Evolutionary conservation across 1,284 basidiomycete genomes (phyloP), one percentile per base, ranked within the genome.

Genomic region (Clitocybe nebularis): DNA sequence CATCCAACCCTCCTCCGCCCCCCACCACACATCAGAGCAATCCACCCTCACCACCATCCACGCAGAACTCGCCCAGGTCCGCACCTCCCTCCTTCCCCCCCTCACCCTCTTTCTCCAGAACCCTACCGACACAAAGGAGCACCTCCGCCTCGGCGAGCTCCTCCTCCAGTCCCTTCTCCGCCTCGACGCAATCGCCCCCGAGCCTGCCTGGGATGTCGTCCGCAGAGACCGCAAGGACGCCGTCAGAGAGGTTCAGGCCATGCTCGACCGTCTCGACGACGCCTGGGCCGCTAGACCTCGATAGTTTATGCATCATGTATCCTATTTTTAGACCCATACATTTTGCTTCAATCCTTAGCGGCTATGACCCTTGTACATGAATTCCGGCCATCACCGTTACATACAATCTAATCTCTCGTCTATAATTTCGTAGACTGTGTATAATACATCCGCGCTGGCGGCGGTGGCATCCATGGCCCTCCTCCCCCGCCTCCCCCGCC

Each of bases 141-240:
- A 85, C 50, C 58, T 66, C 8, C 73, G 83, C 7, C 62, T 89
- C 34, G 80, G 75, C 14, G 87, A 89, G 61, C 62, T 87, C 40
- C 70, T 93, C 19, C 69, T 92, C 19, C 89, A 92, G 60, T 72
- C 77, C 10, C 68, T 93, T 17, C 71, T 93, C 5, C 75, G 85
- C 29, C 67, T 93, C 20, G 89, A 93, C 55, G 81, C 81, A 39
- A 71, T 91, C 54, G 64, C 66, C 22, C 68, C 82, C 19, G 80
- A 86, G 38, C 72, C 76, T 23, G 73, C 78, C 39, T 91, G 87
- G 84, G 72, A 77, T 13, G 69, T 78, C 3, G 89, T 88, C 13
- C 69, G 89, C 48, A 65, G 67, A 47, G 76, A 84, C 57, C 69
- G 89, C 45, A 92, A 90, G 63, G 75, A 71, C 28, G 89, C 84